Base-by-base conservation (phyloP, 345 rosid genomes). In the Brassica carinata region DNA sequence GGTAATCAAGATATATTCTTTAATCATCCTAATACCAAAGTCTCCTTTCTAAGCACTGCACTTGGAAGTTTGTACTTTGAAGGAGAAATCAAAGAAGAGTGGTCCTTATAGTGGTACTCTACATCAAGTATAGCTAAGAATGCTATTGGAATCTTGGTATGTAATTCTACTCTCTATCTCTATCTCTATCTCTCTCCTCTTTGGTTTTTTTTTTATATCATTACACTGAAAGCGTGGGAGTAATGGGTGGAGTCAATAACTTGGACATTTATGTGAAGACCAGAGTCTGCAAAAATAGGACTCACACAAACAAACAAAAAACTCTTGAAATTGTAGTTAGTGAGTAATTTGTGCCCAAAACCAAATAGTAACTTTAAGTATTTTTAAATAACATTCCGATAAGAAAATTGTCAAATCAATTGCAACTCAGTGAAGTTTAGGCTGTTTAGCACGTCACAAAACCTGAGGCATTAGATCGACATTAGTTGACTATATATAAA, bases 51-150 rank as follows among this genome's bases (percentile, higher is more conserved):
- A 80, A 69, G 13, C 68, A 58, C 61, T 53, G 19, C 19, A 53
- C 58, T 55, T 55, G 61, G 7, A 55, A 55, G 23, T 55, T 51
- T 55, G 73, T 71, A 76, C 73, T 76, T 43, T 8, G 69, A 57
- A 76, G 69, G 76, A 81, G 84, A 76, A 40, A 57, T 71, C 68
- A 81, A 75, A 76, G 73, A 81, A 30, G 53, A 71, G 77, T 76
- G 84, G 84, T 81, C 81, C 81, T 43, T 45, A 18, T 27, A 38
- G 15, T 17, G 61, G 70, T 74, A 62, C 53, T 23, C 26, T 67
- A 31, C 38, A 73, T 53, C 43, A 72, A 73, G 74, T 73, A 74
- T 69, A 69, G 74, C 75, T 75, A 65, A 65, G 71, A 73, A 73
- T 73, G 55, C 53, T 62, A 4, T 73, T 61, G 58, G 57, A 61